Percentiles rank a stretch among this genome's conserved stretches.
phyloP scores from a whole-genome alignment of 2,329 filamentous ascomycete genomes.

The Dothideomycetes sp. region DNA sequence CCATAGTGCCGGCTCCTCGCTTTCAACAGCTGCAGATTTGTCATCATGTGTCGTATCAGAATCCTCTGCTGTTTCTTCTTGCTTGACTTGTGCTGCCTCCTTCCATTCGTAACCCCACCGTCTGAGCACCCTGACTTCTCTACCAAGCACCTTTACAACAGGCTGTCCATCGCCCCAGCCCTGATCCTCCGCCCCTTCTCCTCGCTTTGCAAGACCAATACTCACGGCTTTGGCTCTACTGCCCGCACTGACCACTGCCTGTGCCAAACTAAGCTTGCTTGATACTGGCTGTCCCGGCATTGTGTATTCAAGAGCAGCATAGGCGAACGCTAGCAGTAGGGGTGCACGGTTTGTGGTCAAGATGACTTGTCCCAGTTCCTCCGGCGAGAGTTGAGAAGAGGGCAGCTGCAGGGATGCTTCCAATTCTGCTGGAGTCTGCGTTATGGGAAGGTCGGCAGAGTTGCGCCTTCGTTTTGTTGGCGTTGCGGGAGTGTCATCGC shows the following conservation, averaged over 20 bases:
- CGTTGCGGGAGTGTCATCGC: constrained; percentile 19
- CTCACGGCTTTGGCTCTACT: constrained; percentile 65
- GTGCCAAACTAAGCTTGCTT: constrained; percentile 71
- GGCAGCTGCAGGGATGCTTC: constrained; percentile 55
- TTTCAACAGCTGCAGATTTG: neutral
- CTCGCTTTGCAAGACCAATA: constrained; percentile 55
- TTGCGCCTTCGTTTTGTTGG: constrained; percentile 13
- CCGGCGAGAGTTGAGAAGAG: constrained; percentile 42
- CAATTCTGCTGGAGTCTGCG: constrained; percentile 40
- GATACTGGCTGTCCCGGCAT: constrained; percentile 79
- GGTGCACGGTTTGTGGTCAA: constrained; percentile 73
- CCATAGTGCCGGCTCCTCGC: constrained; percentile 41
- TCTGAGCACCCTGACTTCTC: constrained; percentile 65
- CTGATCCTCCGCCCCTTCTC: constrained; percentile 54
- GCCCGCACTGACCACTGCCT: constrained; percentile 75
- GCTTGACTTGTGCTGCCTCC: constrained; percentile 12
- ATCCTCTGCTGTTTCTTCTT: constrained; percentile 5
- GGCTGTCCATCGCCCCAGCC: constrained; percentile 69
- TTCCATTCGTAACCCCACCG: constrained; percentile 61
- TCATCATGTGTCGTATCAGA: constrained; percentile 4
- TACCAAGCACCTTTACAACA: constrained; percentile 57
- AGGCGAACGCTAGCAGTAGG: constrained; percentile 68
- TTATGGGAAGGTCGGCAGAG: constrained; percentile 7
- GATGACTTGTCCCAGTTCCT: constrained; percentile 44
- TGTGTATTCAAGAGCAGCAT: constrained; percentile 62